phyloP scores from a whole-genome alignment of 83 land plant genomes.

The Thuja plicata region DNA sequence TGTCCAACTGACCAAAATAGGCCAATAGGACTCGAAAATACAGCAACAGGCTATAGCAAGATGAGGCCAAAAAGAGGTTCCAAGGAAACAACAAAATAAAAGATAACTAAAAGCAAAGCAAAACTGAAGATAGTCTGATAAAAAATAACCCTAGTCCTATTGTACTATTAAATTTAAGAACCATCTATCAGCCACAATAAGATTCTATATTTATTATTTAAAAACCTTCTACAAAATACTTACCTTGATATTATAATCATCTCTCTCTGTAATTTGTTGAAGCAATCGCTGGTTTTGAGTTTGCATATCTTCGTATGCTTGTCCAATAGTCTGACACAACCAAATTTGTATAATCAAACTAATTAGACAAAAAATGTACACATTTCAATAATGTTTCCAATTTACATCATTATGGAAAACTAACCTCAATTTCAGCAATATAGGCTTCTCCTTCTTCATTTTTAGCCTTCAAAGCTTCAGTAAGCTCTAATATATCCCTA shows the following conservation, averaged over 20 bases:
- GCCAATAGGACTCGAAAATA: too few relatives aligned
- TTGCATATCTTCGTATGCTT: slow-evolving; percentile 98
- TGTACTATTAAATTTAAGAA: neutral
- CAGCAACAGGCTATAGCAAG: too few relatives aligned
- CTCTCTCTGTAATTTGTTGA: slow-evolving; percentile 95
- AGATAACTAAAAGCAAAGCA: too few relatives aligned
- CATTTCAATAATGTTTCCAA: slow-evolving; percentile 2
- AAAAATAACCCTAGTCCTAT: neutral
- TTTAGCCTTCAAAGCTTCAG: slow-evolving; percentile 78
- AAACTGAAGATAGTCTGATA: too few relatives aligned
- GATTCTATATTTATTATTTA: neutral
- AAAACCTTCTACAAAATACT: neutral
- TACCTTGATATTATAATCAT: slow-evolving; percentile 98
- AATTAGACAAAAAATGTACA: neutral
- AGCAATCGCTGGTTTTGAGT: slow-evolving; percentile 87
- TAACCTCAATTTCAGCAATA: slow-evolving; percentile 95
- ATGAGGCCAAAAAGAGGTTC: too few relatives aligned
- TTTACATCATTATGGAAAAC: slow-evolving; percentile 5
- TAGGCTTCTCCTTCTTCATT: slow-evolving; percentile 91
- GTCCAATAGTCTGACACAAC: slow-evolving; percentile 70
- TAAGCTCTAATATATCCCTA: slow-evolving; percentile 49
- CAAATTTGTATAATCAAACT: neutral
- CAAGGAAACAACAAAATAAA: too few relatives aligned
- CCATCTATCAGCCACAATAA: neutral
- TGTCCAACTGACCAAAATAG: too few relatives aligned